Evolutionary conservation across 2,329 filamentous ascomycete species (phyloP), one percentile per base, ranked within the genome.

Genomic region (Pestalotiopsis sp.): DNA sequence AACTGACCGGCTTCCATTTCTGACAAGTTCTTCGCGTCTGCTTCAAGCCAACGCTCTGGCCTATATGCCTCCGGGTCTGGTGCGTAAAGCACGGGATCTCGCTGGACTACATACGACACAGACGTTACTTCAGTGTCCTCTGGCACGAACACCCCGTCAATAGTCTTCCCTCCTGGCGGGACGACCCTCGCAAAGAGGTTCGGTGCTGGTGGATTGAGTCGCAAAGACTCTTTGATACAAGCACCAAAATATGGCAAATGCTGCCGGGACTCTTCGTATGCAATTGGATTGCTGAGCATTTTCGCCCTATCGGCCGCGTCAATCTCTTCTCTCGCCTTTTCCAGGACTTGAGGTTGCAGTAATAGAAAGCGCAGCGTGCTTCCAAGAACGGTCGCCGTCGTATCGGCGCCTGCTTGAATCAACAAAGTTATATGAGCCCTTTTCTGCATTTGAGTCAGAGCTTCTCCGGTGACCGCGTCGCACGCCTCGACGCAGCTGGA

Each of bases 31-130:
- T 39, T 56, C 20, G 58, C 62, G 3, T 63, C 69, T 36, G 23
- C 52, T 25, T 68, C 72, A 45, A 79, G 27, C 79, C 79, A 81
- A 20, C 78, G 70, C 68, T 79, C 77, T 11, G 79, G 79, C 7
- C 70, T 69, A 64, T 74, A 80, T 1, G 70, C 66, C 59, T 78
- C 74, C 3, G 77, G 74, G 68, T 80, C 77, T 4, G 75, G 73
- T 9, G 76, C 77, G 52, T 78, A 80, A 3, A 81, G 68, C 1
- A 36, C 71, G 17, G 70, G 73, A 61, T 79, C 70, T 4, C 78
- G 66, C 27, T 80, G 77, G 12, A 79, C 70, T 0, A 71, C 71
- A 61, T 77, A 79, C 7, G 78, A 75, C 67, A 77, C 70, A n/a
- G 66, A 73, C 5, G 77, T 78, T 23, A 80, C 71, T 36, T 81